Conservation (phyloP, 768 basidiomycete species). For the Boletus barrowsii region DNA sequence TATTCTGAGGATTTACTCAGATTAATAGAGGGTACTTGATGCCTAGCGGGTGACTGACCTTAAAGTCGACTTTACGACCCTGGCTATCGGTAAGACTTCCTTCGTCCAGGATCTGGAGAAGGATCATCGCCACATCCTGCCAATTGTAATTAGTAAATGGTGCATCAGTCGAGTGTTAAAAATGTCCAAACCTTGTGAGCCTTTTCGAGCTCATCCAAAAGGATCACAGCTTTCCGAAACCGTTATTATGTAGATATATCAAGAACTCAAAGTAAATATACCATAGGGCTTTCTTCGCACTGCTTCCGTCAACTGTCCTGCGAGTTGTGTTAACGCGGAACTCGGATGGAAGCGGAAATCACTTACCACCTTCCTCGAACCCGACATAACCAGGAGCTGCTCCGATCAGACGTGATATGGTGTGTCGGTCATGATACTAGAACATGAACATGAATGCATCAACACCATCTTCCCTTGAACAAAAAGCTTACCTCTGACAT, state of each 20-base stretch:
- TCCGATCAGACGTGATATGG: slow-evolving; percentile 86
- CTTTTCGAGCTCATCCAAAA: slow-evolving; percentile 67
- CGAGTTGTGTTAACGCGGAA: neutral
- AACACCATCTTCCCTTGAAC: neutral
- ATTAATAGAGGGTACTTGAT: neutral
- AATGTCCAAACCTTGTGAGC: slow-evolving; percentile 66
- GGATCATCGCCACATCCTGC: slow-evolving; percentile 83
- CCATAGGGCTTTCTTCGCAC: slow-evolving; percentile 60
- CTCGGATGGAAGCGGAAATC: neutral
- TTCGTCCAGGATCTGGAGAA: slow-evolving; percentile 90
- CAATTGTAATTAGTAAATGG: neutral
- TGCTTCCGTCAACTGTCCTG: slow-evolving; percentile 64
- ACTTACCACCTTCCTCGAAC: slow-evolving; percentile 64
- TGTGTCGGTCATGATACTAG: slow-evolving; percentile 90
- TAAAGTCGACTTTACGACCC: slow-evolving; percentile 90
- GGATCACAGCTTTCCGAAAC: slow-evolving; percentile 47
- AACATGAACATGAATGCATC: neutral
- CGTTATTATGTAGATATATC: neutral
- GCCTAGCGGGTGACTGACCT: slow-evolving; percentile 37
- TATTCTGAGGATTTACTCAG: slow-evolving; percentile 51
- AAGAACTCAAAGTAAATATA: slow-evolving; percentile 10
- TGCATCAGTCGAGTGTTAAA: neutral
- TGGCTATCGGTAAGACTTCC: slow-evolving; percentile 88
- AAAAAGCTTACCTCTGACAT: slow-evolving; percentile 70
- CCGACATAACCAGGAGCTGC: slow-evolving; percentile 91